A percentile compares a stretch with the other conserved stretches of the same genome.
Evolutionary conservation across 352 stramenopile genomes (phyloP).

Genomic region (Phytopythium helicoides): DNA sequence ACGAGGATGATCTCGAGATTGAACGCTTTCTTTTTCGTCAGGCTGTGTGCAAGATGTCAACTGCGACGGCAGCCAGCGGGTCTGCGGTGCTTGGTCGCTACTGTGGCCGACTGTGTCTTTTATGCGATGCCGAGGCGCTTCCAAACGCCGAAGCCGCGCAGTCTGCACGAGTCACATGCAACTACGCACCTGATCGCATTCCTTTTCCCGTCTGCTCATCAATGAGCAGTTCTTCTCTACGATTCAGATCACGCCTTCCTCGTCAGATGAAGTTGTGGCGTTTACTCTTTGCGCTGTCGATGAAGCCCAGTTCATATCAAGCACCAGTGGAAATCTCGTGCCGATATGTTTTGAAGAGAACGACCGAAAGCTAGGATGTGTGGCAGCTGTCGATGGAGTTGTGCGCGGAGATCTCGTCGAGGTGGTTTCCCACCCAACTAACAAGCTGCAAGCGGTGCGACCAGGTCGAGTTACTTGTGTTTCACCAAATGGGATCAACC

Average conservation of each 20-base stretch:
- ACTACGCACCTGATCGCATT: conserved; percentile 38
- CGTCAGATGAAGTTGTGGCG: conserved; percentile 8
- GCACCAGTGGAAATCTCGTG: conserved; percentile 39
- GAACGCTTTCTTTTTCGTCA: conserved; percentile 67
- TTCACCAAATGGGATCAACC: conserved; percentile 52
- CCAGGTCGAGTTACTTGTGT: conserved; percentile 29
- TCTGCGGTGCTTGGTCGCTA: conserved; percentile 51
- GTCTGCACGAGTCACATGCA: conserved; percentile 46
- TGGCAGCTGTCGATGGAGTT: conserved; percentile 1
- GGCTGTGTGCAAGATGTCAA: conserved; percentile 57
- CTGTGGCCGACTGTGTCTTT: conserved; percentile 42
- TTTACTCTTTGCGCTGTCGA: conserved; percentile 62
- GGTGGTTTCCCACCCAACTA: conserved; percentile 58
- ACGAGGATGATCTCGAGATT: conserved; percentile 51
- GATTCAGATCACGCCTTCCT: conserved; percentile 18
- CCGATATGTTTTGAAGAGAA: conserved; percentile 49
- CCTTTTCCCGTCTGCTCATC: conserved; percentile 48
- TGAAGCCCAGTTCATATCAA: conserved; percentile 41
- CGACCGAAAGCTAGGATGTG: conserved; percentile 60
- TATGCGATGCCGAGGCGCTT: conserved; percentile 49
- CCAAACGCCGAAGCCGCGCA: conserved; percentile 30
- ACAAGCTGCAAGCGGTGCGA: conserved; percentile 52
- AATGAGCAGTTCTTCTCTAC: conserved; percentile 49
- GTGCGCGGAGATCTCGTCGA: conserved; percentile 26
- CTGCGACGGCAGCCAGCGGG: conserved; percentile 25